Evolutionary conservation across 164 flowering plant genomes (phyloP).

Genomic region (Platanus orientalis): DNA sequence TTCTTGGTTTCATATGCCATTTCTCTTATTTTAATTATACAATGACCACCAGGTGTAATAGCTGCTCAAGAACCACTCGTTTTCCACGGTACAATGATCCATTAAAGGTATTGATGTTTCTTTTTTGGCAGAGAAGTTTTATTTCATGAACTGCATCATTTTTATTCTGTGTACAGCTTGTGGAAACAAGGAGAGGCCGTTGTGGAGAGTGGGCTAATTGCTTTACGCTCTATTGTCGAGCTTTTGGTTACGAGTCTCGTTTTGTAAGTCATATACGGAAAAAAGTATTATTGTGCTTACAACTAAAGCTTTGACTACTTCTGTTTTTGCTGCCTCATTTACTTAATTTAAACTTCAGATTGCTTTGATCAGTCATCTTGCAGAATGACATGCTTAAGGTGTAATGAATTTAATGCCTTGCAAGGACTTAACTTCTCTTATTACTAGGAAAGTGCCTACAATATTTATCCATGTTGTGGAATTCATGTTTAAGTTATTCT

Average conservation of each 20-base stretch:
- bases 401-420: too few species aligned
- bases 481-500: too few species aligned
- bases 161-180: conserved; percentile 45
- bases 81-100: conserved; percentile 98
- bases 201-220: conserved; percentile 99
- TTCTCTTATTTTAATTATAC: conserved; percentile 5
- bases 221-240: conserved; percentile 92
- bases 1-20: not conserved
- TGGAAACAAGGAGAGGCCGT: conserved; percentile 89
- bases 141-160: conserved; percentile 4
- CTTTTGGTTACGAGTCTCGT: conserved; percentile 89
- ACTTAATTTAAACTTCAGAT: too few species aligned
- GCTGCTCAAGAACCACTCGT: conserved; percentile 64
- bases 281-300: not conserved
- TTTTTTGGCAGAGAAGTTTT: conserved; percentile 8
- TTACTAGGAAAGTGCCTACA: too few species aligned
- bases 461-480: too few species aligned
- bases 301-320: not conserved
- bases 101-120: conserved; percentile 51
- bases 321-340: not conserved
- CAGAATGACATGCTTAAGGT: too few species aligned
- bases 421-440: too few species aligned
- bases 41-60: conserved; percentile 48
- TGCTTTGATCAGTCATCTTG: too few species aligned
- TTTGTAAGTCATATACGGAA: conserved; percentile 70